phyloP scores from a whole-genome alignment of 2,329 filamentous ascomycete genomes.

The Macrophomina tecta region DNA sequence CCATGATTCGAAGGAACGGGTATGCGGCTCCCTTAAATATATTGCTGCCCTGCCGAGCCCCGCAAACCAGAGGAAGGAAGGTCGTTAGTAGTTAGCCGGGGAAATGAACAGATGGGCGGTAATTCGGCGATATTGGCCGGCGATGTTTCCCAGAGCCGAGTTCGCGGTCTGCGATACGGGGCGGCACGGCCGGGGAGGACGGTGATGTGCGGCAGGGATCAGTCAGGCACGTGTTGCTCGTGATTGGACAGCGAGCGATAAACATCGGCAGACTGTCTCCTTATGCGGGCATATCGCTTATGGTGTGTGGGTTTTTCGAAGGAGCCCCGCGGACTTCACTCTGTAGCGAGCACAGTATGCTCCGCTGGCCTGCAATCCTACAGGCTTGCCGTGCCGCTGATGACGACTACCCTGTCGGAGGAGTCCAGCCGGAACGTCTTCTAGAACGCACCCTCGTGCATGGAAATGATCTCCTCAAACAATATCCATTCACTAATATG shows the following conservation, averaged over 20 bases:
- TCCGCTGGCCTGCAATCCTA: neutral
- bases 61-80: neutral
- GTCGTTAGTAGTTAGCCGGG: neutral
- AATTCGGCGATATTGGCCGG: constrained; percentile 18
- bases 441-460: neutral
- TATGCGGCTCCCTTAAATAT: constrained; percentile 1
- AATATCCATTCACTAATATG: neutral
- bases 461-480: neutral
- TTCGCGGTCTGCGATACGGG: constrained; percentile 3
- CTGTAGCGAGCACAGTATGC: neutral
- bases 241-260: constrained; percentile 16
- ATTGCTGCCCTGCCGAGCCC: neutral
- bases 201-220: constrained; percentile 27
- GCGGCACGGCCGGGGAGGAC: neutral
- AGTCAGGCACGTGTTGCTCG: constrained; percentile 17
- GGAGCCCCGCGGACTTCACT: neutral
- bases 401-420: neutral
- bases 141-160: neutral
- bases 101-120: constrained; percentile 10
- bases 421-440: neutral
- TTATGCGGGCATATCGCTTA: neutral
- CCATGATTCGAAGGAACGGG: neutral
- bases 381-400: neutral
- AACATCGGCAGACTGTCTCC: neutral
- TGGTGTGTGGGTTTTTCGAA: neutral